Evolutionary conservation across 1,139 yeast genomes (phyloP), one percentile per base, ranked within the genome.

Genomic region (Debaryomycetaceae sp.): DNA sequence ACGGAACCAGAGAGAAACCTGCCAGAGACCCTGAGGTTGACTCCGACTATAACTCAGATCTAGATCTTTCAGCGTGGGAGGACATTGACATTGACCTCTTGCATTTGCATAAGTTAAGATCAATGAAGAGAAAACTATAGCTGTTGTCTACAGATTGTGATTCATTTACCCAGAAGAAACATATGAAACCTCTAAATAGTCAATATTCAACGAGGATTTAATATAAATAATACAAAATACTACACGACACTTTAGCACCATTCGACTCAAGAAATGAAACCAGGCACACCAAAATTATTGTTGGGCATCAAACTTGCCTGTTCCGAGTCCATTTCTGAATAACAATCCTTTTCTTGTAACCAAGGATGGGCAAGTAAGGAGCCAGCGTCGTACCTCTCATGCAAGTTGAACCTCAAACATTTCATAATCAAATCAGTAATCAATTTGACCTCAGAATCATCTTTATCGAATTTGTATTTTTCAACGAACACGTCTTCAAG

Each of bases 401-500:
- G 63, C 5, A 72, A 68, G 51, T 64, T 65, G 49, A 65, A 62
- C 7, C 56, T 50, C 40, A 72, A 60, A 65, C 75, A 72, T 39
- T 72, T 72, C 47, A 57, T 55, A 41, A 72, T 65, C 44, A 72
- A 71, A 54, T 70, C 76, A 41, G 65, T 54, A 40, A 72, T 62
- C 33, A 63, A 53, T 23, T 52, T 49, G 24, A 60, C 54, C 33
- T 69, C 71, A 13, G 57, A 49, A 42, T 72, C 74, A 43, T 67
- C 65, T 34, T 50, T 53, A 14, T 63, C 52, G 45, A 72, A 70
- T 44, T 69, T 68, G 51, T 72, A 72, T 52, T 72, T 87, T 49
- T 87, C 91, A 40, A 72, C 68, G 37, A 88, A 68, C 2, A 87
- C 95, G 47, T 79, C 81, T 40, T 68, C 65, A 45, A 87, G 74